Evolutionary conservation across 2,329 filamentous ascomycete genomes (phyloP).

Genomic region (Colletotrichum costaricense): DNA sequence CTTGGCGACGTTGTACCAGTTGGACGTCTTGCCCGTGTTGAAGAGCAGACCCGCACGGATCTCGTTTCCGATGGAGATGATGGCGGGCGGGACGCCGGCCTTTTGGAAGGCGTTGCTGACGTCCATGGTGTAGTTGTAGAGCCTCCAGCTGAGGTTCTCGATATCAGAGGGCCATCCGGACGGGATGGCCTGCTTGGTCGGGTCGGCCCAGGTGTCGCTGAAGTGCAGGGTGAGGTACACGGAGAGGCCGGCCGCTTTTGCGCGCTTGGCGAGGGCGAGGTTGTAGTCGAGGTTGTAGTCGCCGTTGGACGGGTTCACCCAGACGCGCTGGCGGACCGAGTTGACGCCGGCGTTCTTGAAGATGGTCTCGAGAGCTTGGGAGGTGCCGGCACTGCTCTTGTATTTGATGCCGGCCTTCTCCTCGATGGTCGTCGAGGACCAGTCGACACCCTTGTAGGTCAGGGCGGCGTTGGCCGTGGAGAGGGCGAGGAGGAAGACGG

Average conservation of each 20-base stretch:
- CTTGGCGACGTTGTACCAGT: conserved; percentile 69
- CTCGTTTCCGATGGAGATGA: conserved; percentile 80
- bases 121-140: conserved; percentile 77
- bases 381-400: conserved; percentile 64
- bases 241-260: conserved; percentile 69
- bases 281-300: conserved; percentile 79
- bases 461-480: conserved; percentile 56
- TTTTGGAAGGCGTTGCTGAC: conserved; percentile 70
- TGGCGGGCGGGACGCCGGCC: conserved; percentile 65
- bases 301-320: conserved; percentile 75
- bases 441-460: conserved; percentile 75
- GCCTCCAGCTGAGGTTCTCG: conserved; percentile 66
- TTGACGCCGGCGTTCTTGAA: conserved; percentile 72
- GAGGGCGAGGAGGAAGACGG: conserved; percentile 26
- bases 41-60: conserved; percentile 76
- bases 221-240: conserved; percentile 74
- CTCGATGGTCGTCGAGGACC: conserved; percentile 74
- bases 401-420: conserved; percentile 72
- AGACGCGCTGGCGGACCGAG: conserved; percentile 76
- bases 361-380: conserved; percentile 71
- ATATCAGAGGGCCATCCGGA: conserved; percentile 72
- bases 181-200: conserved; percentile 70
- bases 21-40: conserved; percentile 68
- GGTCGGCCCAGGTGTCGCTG: conserved; percentile 79
- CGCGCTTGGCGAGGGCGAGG: conserved; percentile 72